phyloP scores from a whole-genome alignment of 2,329 filamentous ascomycete genomes.

The Aureobasidium sp. region DNA sequence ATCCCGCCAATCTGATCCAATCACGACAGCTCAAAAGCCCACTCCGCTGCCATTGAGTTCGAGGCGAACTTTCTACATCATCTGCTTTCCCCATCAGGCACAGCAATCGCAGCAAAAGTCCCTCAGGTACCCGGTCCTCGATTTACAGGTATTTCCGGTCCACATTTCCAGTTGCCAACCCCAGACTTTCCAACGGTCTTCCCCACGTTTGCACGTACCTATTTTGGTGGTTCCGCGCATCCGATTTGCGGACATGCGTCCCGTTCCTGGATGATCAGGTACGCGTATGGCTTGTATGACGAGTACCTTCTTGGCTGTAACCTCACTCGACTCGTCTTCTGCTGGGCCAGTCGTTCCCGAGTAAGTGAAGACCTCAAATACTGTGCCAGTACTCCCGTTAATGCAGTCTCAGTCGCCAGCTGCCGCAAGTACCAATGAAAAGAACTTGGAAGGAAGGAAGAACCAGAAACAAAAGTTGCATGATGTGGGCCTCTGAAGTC shows the following conservation, averaged over 20 bases:
- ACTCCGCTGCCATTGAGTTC: not conserved
- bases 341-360: not conserved
- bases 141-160: not conserved
- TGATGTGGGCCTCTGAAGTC: not conserved
- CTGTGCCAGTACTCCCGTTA: not conserved
- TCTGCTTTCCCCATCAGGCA: not conserved
- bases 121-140: not conserved
- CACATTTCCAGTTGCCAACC: not conserved
- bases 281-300: not conserved
- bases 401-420: not conserved
- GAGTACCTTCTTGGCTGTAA: not conserved
- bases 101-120: not conserved
- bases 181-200: slow-evolving; percentile 7
- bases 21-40: not conserved
- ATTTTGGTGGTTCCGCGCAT: not conserved
- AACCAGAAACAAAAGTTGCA: not conserved
- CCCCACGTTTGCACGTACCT: slow-evolving; percentile 3
- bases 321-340: not conserved
- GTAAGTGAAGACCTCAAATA: not conserved
- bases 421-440: too few species aligned
- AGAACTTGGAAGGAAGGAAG: not conserved
- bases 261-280: slow-evolving; percentile 11
- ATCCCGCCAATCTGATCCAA: not conserved
- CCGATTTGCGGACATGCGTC: not conserved
- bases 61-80: not conserved